A percentile compares a stretch with the other conserved stretches of the same genome.
Evolutionary conservation across 2,329 filamentous ascomycete species (phyloP).

Genomic region (Macrophomina pseudophaseolina): DNA sequence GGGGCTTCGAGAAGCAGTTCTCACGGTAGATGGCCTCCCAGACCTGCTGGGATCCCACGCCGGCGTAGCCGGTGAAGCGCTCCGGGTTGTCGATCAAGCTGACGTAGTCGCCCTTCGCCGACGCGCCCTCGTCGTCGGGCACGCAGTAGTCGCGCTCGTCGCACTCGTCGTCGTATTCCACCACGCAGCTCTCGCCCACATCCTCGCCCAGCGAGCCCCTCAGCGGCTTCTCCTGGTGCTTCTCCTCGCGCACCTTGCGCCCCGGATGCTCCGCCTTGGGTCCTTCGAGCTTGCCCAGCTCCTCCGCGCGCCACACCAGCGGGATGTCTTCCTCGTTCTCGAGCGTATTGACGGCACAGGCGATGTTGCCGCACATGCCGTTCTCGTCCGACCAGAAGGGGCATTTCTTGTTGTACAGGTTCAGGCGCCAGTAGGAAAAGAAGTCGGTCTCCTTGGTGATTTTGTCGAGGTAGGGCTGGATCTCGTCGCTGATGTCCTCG

Average conservation of each 20-base stretch:
- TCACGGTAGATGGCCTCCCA: slow-evolving; percentile 98
- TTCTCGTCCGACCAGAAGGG: slow-evolving; percentile 95
- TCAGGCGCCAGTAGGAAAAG: slow-evolving; percentile 96
- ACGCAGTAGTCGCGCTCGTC: slow-evolving; percentile 97
- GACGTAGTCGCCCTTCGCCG: slow-evolving; percentile 93
- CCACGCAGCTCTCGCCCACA: slow-evolving; percentile 93
- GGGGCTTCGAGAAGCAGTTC: slow-evolving; percentile 80
- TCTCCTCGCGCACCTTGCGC: slow-evolving; percentile 71
- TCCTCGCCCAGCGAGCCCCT: slow-evolving; percentile 82
- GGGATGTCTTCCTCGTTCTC: slow-evolving; percentile 96
- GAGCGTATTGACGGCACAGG: slow-evolving; percentile 91
- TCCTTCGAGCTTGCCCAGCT: slow-evolving; percentile 89
- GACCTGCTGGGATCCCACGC: slow-evolving; percentile 82
- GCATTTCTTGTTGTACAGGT: slow-evolving; percentile 91
- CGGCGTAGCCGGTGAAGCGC: slow-evolving; percentile 91
- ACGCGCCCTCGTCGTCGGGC: slow-evolving; percentile 87
- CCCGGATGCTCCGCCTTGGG: slow-evolving; percentile 89
- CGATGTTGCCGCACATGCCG: slow-evolving; percentile 95
- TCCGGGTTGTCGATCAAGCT: slow-evolving; percentile 93
- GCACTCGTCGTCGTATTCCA: slow-evolving; percentile 97
- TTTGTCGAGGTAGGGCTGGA: slow-evolving; percentile 78
- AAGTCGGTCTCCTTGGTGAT: slow-evolving; percentile 91
- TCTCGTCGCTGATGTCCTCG: slow-evolving; percentile 77
- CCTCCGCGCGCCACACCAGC: slow-evolving; percentile 85
- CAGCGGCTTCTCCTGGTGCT: slow-evolving; percentile 72